Base-by-base conservation (phyloP, 2,329 filamentous ascomycete species). In the Coleophoma crateriformis region DNA sequence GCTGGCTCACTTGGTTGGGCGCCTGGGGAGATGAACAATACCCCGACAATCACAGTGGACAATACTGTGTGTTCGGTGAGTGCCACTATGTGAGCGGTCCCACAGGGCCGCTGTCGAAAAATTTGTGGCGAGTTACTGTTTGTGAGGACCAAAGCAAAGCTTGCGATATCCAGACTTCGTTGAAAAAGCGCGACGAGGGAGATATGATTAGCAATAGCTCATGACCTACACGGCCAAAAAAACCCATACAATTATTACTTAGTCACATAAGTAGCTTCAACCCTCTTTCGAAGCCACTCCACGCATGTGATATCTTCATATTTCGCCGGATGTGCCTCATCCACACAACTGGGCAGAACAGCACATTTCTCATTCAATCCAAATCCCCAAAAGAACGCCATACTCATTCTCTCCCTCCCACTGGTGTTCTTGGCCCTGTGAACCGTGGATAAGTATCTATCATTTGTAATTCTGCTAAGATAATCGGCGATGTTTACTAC, bases 351-450 rank as follows among this genome's bases (percentile, higher is more conserved):
- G 8, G 46, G 46, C 15, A 47, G 32, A 3, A 47, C 46, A 17
- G 19, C 35, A 17, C 33, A 33, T 7, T 8, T 22, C 49, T 20
- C 35, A 46, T 34, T 40, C 34, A 59, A 17, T 38, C 52, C 15
- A 52, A 92, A 86, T 33, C 88, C 88, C 65, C 91, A 88, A 72
- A 94, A 94, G 70, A 94, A 92, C 0, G 88, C 88, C 48, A 92
- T 85, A 8, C 82, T 87, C 70, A 82, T 90, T 48, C 88, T 75
- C 38, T 88, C 74, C 7, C 87, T 88, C 15, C 78, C 70, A n/a
- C 86, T 87, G 11, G 79, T 78, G 22, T 81, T 87, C 20, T 91
- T 74, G 45, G 92, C 89, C 13, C 88, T 79, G 67, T 94, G 88
- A 38, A 88, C 91, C 2, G 88, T 94, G 54, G 82, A 80, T 50